Evolutionary conservation across 108 stramenopile species (phyloP), one percentile per base, ranked within the genome.

Genomic region (Schizochytrium sp.): DNA sequence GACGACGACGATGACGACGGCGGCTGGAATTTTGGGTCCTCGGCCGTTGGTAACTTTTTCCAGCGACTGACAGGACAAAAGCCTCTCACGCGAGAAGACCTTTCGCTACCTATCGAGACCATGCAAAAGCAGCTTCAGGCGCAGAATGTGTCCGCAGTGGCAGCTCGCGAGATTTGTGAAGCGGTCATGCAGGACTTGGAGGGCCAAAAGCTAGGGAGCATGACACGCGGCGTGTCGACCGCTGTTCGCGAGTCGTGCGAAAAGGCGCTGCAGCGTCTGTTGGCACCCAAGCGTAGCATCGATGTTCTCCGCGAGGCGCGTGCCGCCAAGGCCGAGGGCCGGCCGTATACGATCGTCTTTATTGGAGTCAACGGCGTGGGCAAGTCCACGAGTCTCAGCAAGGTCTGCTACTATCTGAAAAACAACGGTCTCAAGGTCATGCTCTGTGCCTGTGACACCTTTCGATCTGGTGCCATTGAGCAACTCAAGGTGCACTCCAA

Each of bases 401-500:
- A 94, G 92, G 93, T 94, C 53, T 90, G 88, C 55, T 94, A 93
- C 90, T 93, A 93, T 57, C 91, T 94, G 55, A 93, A 93, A 91
- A 47, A 91, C 90, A 92, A 93, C 72, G 93, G 93, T 44, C 25
- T 91, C 90, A 83, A 92, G 71, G 91, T 58, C 55, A 48, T 72
- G 44, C 47, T 98, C 45, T 97, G 97, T 34, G 98, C 98, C 5
- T 98, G 98, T 83, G 98, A 99, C 91, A 98, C 98, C n/a, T 99
- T 98, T 91, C 95, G 98, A 12, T 95, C 95, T 21, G 98, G 98
- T 21, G 98, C 98, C 6, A 97, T 98, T 34, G 97, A 99, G 94
- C 98, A 99, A 91, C 95, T 99, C 58, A 92, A 92, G 18, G 95
- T 96, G 19, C 98, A 98, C 89, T 96, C 97, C 45, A 93, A 95